A percentile compares a stretch with the other conserved stretches of the same genome.
Conservation (phyloP, 441 rosid species). For the Omphalea diandra region DNA sequence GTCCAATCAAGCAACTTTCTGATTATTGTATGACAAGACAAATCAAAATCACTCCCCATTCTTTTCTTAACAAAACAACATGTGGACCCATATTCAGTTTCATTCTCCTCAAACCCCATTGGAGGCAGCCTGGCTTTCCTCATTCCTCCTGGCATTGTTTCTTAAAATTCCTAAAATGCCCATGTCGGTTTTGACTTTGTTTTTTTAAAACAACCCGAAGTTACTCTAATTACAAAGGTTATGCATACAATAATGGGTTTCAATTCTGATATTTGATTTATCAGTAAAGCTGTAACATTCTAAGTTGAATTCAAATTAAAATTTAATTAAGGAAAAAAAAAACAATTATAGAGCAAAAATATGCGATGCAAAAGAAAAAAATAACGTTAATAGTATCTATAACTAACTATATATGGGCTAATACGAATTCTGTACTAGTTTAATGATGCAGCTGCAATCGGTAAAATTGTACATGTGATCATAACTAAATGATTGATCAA, state of each 20-base stretch:
- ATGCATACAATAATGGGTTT: too few species aligned
- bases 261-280: background rate
- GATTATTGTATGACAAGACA: constrained; percentile 18
- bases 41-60: constrained; percentile 24
- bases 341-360: too few species aligned
- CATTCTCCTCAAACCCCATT: constrained; percentile 24
- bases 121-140: constrained; percentile 44
- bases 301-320: too few species aligned
- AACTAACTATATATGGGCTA: too few species aligned
- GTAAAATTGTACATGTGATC: constrained; percentile 5
- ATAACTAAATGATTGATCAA: constrained; percentile 16
- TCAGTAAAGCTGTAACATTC: too few species aligned
- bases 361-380: too few species aligned
- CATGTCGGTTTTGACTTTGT: constrained; percentile 19
- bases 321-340: too few species aligned
- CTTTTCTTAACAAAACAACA: background rate
- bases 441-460: too few species aligned
- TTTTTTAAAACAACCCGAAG: too few species aligned
- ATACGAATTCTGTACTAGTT: too few species aligned
- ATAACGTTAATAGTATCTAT: too few species aligned
- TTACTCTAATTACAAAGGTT: too few species aligned
- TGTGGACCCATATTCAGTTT: constrained; percentile 23
- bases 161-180: constrained; percentile 30
- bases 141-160: background rate
- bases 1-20: constrained; percentile 35